These are phyloP conservation scores for Boletus huronensis DNA, from an alignment of 768 basidiomycete species.

Conservation along the genomic window DNA sequence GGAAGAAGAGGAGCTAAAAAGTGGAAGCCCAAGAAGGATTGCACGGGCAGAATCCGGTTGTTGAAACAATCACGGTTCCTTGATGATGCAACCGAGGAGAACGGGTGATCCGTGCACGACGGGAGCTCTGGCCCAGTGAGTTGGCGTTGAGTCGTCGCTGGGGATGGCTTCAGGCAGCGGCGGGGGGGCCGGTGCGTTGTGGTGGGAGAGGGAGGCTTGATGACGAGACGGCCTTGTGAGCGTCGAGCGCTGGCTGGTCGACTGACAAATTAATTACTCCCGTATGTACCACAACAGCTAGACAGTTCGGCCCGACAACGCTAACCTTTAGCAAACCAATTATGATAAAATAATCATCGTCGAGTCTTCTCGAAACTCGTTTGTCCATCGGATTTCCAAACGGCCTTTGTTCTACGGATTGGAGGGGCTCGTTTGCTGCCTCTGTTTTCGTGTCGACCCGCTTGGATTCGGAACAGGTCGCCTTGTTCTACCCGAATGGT, in stretches of 20 bases:
- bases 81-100: conserved; percentile 23
- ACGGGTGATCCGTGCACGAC: conserved; percentile 22
- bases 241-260: conserved; percentile 8
- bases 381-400: neutral
- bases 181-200: conserved; percentile 8
- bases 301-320: conserved; percentile 19
- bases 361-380: neutral
- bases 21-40: conserved; percentile 10
- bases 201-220: conserved; percentile 20
- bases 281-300: conserved; percentile 6
- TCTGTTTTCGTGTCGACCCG: conserved; percentile 5
- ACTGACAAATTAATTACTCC: conserved; percentile 26
- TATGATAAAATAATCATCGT: neutral
- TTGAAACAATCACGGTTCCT: conserved; percentile 29
- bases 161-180: conserved; percentile 1
- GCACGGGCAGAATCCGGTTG: conserved; percentile 14
- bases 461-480: conserved; percentile 6
- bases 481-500: neutral
- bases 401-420: too few relatives aligned
- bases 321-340: neutral
- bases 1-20: conserved; percentile 16
- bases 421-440: neutral
- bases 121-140: neutral
- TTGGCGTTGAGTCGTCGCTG: conserved; percentile 11
- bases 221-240: conserved; percentile 20